Evolutionary conservation across 345 rosid species (phyloP), one percentile per base, ranked within the genome.

Genomic region (Physaria fendleri): DNA sequence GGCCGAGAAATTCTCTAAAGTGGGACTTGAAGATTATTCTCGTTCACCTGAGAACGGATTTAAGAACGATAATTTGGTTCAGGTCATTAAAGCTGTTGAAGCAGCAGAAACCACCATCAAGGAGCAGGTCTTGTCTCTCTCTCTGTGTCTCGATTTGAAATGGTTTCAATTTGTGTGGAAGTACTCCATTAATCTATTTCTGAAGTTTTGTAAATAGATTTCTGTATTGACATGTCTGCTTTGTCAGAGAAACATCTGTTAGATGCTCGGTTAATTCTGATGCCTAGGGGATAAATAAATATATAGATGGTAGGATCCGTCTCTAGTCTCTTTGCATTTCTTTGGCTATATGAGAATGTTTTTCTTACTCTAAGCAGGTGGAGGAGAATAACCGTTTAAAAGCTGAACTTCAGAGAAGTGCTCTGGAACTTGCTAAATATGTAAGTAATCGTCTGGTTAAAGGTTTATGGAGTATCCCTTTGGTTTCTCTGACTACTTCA

Each of bases 81-180:
- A 80, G 82, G 99, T 85, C 23, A 80, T 86, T 81, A 81, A 86
- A 68, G 96, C 96, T 12, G 91, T 88, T 3, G 95, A 92, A 74
- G 89, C 91, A 5, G 95, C 98, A 13, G 96, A 86, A 76, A 78
- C 85, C 57, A 82, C 87, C 35, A 93, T 93, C 64, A 83, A 74
- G 66, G 91, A 82, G 45, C 94, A 88, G 95, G 98, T 87, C 12
- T 47, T 16, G 11, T 30, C n/a, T 10, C 9, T 28, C 24, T 56
- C 24, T 48, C 17, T 25, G 49, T 27, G 14, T 29, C 49, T 67
- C 4, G 35, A 11, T 53, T 48, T 41, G 55, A 12, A 20, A 27
- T 8, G 16, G 24, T 18, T 17, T 23, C 23, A 2, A 3, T 48
- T 45, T 34, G 7, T 12, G 44, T 13, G 14, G 12, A 34, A 5